A percentile compares a stretch with the other conserved stretches of the same genome.
These are phyloP conservation scores for Trebouxia sp. DNA, from an alignment of 139 green algal genomes.

Conservation along the genomic window DNA sequence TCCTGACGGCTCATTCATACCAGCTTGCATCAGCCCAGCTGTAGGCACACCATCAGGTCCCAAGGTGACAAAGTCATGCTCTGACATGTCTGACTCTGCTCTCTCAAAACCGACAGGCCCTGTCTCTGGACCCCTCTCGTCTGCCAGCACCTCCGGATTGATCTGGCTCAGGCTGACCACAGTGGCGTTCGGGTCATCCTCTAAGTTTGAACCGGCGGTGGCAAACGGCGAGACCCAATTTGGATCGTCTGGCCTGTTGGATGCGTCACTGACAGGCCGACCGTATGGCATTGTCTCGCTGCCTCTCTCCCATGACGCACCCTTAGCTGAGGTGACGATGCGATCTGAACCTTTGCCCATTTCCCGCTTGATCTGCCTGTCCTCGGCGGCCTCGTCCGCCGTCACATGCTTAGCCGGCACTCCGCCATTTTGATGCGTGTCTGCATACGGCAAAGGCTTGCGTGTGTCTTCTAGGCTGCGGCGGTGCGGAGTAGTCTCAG, in stretches of 20 bases:
- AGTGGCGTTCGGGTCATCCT: neutral
- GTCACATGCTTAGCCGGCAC: neutral
- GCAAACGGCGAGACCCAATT: neutral
- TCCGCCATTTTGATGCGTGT: neutral
- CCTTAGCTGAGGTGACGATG: neutral
- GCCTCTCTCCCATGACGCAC: neutral
- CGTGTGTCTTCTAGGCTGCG: neutral
- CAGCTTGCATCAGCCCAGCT: slow-evolving; percentile 8
- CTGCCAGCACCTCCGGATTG: neutral
- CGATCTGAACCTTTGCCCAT: neutral
- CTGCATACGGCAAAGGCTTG: neutral
- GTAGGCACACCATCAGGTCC: neutral
- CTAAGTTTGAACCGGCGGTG: neutral
- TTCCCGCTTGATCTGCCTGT: neutral
- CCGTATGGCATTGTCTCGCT: neutral
- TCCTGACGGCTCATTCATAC: slow-evolving; percentile 20
- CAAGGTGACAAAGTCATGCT: slow-evolving; percentile 7
- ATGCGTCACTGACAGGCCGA: too few species aligned
- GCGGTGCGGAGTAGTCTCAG: neutral
- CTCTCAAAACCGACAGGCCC: neutral
- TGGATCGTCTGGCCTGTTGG: too few species aligned
- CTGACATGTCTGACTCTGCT: neutral
- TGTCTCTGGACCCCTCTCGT: neutral
- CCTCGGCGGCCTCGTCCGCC: neutral
- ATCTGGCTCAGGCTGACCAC: slow-evolving; percentile 3